Evolutionary conservation across 495 filamentous ascomycete genomes (phyloP), one percentile per base, ranked within the genome.

Genomic region (Neurospora sp.): DNA sequence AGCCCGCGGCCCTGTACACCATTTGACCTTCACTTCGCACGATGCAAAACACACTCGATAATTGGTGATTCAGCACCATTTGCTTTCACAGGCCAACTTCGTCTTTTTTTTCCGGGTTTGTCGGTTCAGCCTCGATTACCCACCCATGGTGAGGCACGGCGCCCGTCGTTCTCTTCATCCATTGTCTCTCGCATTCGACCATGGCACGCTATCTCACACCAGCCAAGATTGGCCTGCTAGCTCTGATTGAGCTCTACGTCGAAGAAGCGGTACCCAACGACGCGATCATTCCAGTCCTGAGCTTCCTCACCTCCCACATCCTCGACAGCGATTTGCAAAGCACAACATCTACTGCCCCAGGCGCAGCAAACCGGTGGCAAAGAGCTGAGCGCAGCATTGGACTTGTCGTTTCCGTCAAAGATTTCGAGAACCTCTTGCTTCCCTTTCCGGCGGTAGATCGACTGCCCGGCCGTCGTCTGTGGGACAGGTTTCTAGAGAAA

Each of bases 201-300:
- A 96, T 94, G 91, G 85, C 90, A 74, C 90, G 91, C 37, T 96
- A 91, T 81, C 86, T 97, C 70, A 95, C 94, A 22, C 92, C 96
- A 7, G 90, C 91, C 73, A 96, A 93, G 76, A 88, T 98, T 74
- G 90, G 90, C 74, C 87, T 98, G 27, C 86, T 99, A 59, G 88
- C 90, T 71, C 86, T 99, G 47, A 87, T 94, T 69, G 87, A 90
- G 74, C 85, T 98, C 31, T 98, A 98, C 79, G 88, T 89, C 8
- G 89, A 93, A 70, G 89, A 87, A 8, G 83, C 87, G 2, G 89
- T 97, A 38, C 92, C 93, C n/a, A 91, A 88, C 70, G 82, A 87
- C 45, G 90, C 91, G 14, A 90, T 90, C 39, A 85, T 95, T n/a
- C 88, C 92, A n/a, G 87, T 98, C 16, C 86, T 99, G 16, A 92